A percentile compares a stretch with the other conserved stretches of the same genome.
Evolutionary conservation across 73 alveolate species (phyloP).

Genomic region (Uronychia setigera): DNA sequence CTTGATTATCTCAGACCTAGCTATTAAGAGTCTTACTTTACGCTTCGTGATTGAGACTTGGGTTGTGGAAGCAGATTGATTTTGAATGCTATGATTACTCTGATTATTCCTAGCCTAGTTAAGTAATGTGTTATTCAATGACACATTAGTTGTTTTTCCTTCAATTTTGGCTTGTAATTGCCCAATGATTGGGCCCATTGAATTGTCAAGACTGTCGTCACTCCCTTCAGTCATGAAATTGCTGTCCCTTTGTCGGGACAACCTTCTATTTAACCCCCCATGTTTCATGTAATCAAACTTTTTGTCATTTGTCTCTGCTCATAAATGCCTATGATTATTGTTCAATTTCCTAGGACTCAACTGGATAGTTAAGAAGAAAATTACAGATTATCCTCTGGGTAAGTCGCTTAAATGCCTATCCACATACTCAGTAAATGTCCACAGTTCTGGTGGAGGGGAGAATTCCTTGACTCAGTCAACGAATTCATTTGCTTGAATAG

Average conservation of each 20-base stretch:
- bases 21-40: not conserved
- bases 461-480: not conserved
- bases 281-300: not conserved
- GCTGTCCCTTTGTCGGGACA: not conserved
- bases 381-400: not conserved
- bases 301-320: not conserved
- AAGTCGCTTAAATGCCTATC: not conserved
- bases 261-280: not conserved
- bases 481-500: not conserved
- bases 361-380: not conserved
- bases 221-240: not conserved
- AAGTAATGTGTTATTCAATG: not conserved
- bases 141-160: not conserved
- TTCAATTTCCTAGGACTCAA: not conserved
- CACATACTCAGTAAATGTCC: not conserved
- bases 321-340: not conserved
- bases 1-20: not conserved
- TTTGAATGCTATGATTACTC: not conserved
- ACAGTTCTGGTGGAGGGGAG: not conserved
- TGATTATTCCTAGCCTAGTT: not conserved
- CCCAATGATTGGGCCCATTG: not conserved
- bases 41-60: not conserved
- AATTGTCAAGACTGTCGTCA: not conserved
- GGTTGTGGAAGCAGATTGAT: not conserved
- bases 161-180: too few relatives aligned